Conservation (phyloP, 1,284 basidiomycete species). For the Ceratobasidium papillatum region DNA sequence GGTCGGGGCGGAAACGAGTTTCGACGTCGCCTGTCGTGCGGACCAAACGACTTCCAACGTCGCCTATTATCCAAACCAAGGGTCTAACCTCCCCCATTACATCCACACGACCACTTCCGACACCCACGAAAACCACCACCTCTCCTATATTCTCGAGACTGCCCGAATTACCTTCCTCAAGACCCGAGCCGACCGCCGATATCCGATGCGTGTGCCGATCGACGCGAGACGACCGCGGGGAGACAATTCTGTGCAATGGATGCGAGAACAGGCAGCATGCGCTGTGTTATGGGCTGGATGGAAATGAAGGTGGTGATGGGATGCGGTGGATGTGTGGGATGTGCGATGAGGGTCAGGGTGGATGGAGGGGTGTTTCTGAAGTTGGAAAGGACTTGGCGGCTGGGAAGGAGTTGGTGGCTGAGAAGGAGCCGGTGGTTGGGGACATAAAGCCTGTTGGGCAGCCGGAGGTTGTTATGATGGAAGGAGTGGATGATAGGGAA, state of each 20-base stretch:
- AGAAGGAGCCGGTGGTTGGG: not conserved
- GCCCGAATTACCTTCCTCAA: no score
- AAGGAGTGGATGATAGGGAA: not conserved
- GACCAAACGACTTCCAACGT: not conserved
- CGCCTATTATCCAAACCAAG: not conserved
- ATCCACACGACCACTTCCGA: not conserved
- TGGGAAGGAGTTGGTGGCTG: not conserved
- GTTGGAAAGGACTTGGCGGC: not conserved
- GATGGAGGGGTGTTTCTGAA: not conserved
- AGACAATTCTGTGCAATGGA: slow-evolving; percentile 44
- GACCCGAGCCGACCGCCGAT: not conserved
- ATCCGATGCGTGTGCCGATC: slow-evolving; percentile 45
- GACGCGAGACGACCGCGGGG: slow-evolving; percentile 42
- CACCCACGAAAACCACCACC: not conserved
- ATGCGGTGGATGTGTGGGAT: slow-evolving; percentile 38
- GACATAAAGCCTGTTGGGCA: not conserved
- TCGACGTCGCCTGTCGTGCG: not conserved
- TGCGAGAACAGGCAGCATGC: slow-evolving; percentile 44
- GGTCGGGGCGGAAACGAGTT: not conserved
- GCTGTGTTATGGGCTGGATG: slow-evolving; percentile 41
- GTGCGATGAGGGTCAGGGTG: slow-evolving; percentile 27
- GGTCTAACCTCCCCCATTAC: not conserved
- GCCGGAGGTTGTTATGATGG: not conserved
- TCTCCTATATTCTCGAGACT: not conserved
- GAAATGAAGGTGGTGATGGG: slow-evolving; percentile 15